phyloP scores from a whole-genome alignment of 2,329 filamentous ascomycete genomes.

The Penicillium rolfsii region DNA sequence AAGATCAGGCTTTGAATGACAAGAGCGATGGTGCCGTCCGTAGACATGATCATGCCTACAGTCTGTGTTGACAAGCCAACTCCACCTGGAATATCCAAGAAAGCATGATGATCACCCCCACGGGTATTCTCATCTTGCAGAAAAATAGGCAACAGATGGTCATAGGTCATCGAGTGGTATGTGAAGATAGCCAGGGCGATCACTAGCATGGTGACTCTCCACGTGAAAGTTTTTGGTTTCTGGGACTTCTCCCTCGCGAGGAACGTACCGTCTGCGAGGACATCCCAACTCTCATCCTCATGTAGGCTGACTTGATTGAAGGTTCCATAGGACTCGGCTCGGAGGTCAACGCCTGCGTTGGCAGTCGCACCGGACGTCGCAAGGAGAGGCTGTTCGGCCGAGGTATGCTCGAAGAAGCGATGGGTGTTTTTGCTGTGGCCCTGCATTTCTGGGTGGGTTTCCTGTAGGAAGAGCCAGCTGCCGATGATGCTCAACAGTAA shows the following conservation, averaged over 20 bases:
- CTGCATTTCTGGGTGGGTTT: conserved; percentile 86
- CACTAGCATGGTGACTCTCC: conserved; percentile 73
- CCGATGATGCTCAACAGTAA: conserved; percentile 77
- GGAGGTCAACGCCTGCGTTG: conserved; percentile 71
- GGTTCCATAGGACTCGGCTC: conserved; percentile 79
- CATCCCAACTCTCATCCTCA: conserved; percentile 57
- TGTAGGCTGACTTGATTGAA: conserved; percentile 63
- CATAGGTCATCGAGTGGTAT: conserved; percentile 94
- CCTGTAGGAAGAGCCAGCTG: conserved; percentile 79
- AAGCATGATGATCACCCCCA: conserved; percentile 37
- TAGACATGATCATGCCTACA: conserved; percentile 69
- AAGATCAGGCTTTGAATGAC: conserved; percentile 74
- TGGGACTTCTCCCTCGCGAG: conserved; percentile 43
- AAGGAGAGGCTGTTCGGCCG: conserved; percentile 73
- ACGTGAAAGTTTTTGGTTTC: conserved; percentile 58
- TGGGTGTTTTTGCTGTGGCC: conserved; percentile 51
- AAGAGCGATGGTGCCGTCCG: conserved; percentile 72
- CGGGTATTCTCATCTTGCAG: conserved; percentile 69
- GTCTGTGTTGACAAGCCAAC: conserved; percentile 67
- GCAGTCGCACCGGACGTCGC: conserved; percentile 74
- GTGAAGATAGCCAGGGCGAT: conserved; percentile 87
- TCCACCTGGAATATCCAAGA: conserved; percentile 65
- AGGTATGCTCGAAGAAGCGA: conserved; percentile 45
- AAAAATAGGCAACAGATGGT: conserved; percentile 90
- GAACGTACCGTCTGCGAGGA: conserved; percentile 52